Base-by-base conservation (phyloP, 352 stramenopile species). In the Phytopythium ostracodes region DNA sequence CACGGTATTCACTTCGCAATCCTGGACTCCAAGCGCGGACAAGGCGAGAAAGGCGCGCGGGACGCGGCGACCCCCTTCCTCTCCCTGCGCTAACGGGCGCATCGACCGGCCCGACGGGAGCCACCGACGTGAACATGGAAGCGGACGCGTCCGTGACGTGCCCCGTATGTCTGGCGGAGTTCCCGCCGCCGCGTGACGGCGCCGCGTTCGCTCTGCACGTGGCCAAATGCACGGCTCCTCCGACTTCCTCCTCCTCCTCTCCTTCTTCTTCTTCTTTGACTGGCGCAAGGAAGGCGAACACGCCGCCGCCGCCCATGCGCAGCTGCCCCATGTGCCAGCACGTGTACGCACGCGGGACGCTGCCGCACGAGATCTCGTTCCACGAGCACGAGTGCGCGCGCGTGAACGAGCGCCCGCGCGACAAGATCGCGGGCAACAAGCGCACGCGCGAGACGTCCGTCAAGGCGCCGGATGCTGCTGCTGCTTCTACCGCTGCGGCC, bases 371-470 rank as follows among this genome's bases (percentile, higher is more conserved):
- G 54, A 81, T 92, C 46, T 63, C 72, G 11, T 91, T 92, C 69
- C 85, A 94, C 62, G 80, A 91, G 43, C 74, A 85, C 60, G 85
- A 94, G 63, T 94, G 85, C 67, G 75, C 76, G 52, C 81, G 81
- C 18, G 69, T 87, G 18, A 90, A 94, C 62, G 65, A 75, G 3
- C 56, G 60, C 14, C 53, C 62, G 1, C 56, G 17, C 0, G 49
- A 64, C 8, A 49, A 25, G 3, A 63, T 17, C 14, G 9, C 29
- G 36, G 20, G 44, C 25, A 76, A 75, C 56, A 81, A 82, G 44
- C 76, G 79, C 7, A 50, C 64, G 33, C 71, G 79, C 15, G 71
- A 77, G 43, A 44, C 15, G 31, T 8, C 33, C 14, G 10, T 8
- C 59, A 24, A 33, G 40, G 51, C 15, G 63, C 7, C 62, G 10